Conservation (phyloP, 169 alveolate species). For the Plasmodium knowlesi region DNA sequence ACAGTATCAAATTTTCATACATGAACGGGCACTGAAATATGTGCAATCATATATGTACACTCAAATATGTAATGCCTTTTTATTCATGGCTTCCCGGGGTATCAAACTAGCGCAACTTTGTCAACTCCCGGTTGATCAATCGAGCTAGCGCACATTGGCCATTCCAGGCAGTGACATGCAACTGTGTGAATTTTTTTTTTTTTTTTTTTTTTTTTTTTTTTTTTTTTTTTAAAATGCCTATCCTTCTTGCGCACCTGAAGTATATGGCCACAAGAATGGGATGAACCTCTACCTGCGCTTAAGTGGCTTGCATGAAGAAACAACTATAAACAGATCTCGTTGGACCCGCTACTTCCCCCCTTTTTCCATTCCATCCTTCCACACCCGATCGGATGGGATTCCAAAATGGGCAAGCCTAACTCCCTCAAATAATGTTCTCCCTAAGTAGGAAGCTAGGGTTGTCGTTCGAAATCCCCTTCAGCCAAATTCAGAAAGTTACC, state of each 20-base stretch:
- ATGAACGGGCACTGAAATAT: neutral
- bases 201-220: too few species aligned
- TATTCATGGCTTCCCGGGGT: neutral
- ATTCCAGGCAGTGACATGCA: neutral
- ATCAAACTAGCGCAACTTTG: neutral
- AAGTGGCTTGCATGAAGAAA: neutral
- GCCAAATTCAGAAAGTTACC: conserved; percentile 46
- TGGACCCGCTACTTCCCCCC: neutral
- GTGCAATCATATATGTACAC: too few species aligned
- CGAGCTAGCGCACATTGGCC: neutral
- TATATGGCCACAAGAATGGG: neutral
- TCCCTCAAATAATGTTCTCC: conserved; percentile 27
- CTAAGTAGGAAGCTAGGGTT: conserved; percentile 17
- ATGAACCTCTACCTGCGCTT: neutral
- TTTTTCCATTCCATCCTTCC: neutral
- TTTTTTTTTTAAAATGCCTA: neutral
- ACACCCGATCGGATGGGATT: neutral
- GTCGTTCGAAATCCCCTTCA: conserved; percentile 64
- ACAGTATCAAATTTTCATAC: neutral
- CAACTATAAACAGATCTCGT: neutral
- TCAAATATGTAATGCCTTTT: neutral
- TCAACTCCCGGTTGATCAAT: neutral
- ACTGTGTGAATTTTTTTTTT: neutral
- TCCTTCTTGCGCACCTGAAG: neutral
- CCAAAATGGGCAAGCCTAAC: neutral